Percentiles rank a stretch among this genome's conserved stretches.
These are phyloP conservation scores for Coemansia asiatica DNA, from an alignment of 192 early-diverging fungal genomes.

Conservation along the genomic window DNA sequence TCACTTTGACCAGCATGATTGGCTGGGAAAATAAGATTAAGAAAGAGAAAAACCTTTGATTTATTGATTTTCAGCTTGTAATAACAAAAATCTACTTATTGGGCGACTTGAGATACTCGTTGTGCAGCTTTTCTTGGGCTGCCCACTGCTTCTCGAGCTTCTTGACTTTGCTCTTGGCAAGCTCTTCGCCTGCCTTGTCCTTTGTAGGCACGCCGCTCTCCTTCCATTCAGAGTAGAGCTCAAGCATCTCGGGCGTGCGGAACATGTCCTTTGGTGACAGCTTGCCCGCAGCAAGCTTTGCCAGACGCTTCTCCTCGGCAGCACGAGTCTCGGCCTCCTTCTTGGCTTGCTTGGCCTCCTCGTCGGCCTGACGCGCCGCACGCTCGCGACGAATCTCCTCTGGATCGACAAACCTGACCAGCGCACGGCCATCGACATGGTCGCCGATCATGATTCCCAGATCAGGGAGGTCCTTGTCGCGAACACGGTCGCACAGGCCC, in stretches of 20 bases:
- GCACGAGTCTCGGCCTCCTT: constrained; percentile 64
- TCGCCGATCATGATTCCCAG: constrained; percentile 93
- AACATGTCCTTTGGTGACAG: constrained; percentile 81
- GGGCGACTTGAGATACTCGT: constrained; percentile 66
- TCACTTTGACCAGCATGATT: neutral
- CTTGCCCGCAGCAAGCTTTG: constrained; percentile 76
- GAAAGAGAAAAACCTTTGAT: no score
- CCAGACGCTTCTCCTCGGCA: constrained; percentile 65
- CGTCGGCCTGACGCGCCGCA: constrained; percentile 64
- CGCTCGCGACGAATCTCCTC: constrained; percentile 66
- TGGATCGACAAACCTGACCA: constrained; percentile 87
- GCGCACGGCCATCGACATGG: constrained; percentile 88
- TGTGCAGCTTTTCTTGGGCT: constrained; percentile 85
- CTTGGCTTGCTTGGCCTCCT: constrained; percentile 61
- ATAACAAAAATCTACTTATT: neutral
- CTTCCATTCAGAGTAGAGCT: constrained; percentile 75
- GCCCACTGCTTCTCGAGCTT: constrained; percentile 87
- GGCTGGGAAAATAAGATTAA: neutral
- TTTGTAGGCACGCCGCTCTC: constrained; percentile 85
- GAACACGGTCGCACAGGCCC: constrained; percentile 78
- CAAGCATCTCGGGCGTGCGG: constrained; percentile 58
- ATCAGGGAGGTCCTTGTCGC: constrained; percentile 84
- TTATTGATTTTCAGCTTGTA: neutral
- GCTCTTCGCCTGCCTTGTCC: constrained; percentile 76
- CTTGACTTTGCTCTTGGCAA: constrained; percentile 82